These are phyloP conservation scores for Aspergillus coremiiformis DNA, from an alignment of 495 filamentous ascomycete genomes.

Conservation along the genomic window DNA sequence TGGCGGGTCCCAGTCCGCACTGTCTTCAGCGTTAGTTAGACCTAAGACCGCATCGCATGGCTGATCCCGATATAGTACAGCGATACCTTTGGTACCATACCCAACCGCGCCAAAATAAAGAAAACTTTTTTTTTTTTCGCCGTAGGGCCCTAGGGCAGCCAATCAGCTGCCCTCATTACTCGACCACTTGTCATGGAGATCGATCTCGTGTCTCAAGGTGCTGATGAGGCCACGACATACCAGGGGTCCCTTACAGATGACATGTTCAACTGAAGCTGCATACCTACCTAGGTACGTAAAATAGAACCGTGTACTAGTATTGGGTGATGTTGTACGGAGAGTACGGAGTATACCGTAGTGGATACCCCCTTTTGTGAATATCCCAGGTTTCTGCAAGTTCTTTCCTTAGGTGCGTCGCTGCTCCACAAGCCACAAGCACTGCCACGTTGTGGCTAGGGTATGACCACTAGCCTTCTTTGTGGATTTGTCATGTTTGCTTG, in stretches of 20 bases:
- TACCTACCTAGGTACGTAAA: background rate
- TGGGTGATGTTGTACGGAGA: background rate
- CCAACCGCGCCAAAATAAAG: background rate
- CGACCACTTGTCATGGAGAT: background rate
- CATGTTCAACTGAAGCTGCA: constrained; percentile 5
- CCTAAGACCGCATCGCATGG: background rate
- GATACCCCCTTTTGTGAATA: background rate
- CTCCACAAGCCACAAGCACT: background rate
- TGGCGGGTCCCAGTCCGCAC: background rate
- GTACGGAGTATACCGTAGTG: no score
- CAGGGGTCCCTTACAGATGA: constrained; percentile 13
- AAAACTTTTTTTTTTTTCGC: background rate
- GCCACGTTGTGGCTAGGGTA: background rate
- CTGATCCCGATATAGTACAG: background rate
- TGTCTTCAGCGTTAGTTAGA: background rate
- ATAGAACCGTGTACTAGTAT: background rate
- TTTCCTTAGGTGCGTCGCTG: background rate
- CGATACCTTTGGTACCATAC: no score
- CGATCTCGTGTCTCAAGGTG: constrained; percentile 12
- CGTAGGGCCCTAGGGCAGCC: background rate
- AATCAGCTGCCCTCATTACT: background rate
- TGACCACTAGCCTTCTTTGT: background rate
- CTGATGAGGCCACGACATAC: constrained; percentile 8
- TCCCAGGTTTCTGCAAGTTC: background rate
- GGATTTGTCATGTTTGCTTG: background rate